Evolutionary conservation across 2,329 filamentous ascomycete genomes (phyloP).

Genomic region (Aspergillus spinulosporus): DNA sequence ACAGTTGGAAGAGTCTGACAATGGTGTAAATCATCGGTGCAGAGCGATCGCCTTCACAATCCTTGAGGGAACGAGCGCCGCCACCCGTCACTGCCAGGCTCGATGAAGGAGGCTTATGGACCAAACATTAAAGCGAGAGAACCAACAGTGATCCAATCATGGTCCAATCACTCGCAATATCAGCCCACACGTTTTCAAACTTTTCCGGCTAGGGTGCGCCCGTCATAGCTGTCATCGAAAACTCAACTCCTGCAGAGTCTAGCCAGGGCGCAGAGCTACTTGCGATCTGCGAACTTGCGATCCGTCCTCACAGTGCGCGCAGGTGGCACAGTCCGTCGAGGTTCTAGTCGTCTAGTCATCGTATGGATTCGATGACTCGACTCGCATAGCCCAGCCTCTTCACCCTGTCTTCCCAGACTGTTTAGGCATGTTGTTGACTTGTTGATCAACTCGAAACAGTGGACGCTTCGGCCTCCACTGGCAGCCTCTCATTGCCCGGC

Average conservation of each 20-base stretch:
- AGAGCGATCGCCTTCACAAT: slow-evolving; percentile 3
- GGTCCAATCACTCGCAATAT: not conserved
- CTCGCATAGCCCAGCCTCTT: not conserved
- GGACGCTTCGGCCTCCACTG: not conserved
- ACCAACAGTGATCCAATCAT: not conserved
- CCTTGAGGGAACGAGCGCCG: not conserved
- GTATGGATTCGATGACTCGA: too few relatives aligned
- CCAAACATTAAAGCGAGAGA: not conserved
- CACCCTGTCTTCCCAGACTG: not conserved
- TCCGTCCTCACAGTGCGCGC: not conserved
- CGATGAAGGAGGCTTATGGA: not conserved
- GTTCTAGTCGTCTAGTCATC: not conserved
- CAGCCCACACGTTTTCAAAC: not conserved
- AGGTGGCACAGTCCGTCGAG: not conserved
- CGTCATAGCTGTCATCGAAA: slow-evolving; percentile 9
- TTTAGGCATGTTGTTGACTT: not conserved
- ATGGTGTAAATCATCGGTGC: not conserved
- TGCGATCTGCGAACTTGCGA: not conserved
- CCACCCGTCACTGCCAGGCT: not conserved
- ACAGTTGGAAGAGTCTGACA: not conserved
- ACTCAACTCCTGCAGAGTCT: not conserved
- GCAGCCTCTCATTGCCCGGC: not conserved
- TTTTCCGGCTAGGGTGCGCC: not conserved
- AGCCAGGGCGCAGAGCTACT: not conserved
- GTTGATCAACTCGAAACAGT: not conserved